Conservation (phyloP, 345 rosid species). For the Orychophragmus violaceus region DNA sequence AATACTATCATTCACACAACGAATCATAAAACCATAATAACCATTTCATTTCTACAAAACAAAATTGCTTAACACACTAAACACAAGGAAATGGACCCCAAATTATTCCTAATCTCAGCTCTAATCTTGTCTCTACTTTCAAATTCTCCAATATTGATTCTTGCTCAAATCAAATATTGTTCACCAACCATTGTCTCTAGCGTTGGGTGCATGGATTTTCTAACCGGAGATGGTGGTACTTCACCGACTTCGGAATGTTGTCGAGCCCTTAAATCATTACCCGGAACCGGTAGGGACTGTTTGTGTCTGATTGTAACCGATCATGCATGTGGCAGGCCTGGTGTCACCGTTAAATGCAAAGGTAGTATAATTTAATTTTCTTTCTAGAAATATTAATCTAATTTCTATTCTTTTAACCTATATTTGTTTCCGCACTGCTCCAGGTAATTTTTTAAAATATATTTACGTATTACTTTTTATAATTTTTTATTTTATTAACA, state of each 20-base stretch:
- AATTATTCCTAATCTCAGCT: not conserved
- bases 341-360: constrained; percentile 68
- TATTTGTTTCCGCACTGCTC: constrained; percentile 43
- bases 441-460: constrained; percentile 39
- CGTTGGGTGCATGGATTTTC: constrained; percentile 63
- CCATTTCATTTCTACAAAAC: not conserved
- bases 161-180: constrained; percentile 52
- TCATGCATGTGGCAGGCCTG: no score
- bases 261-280: constrained; percentile 48
- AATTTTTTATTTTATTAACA: not conserved
- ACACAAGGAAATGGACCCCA: not conserved
- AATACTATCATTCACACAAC: not conserved
- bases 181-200: constrained; percentile 40
- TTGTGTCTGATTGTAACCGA: constrained; percentile 56
- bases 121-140: constrained; percentile 7
- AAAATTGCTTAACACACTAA: not conserved
- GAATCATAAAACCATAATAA: not conserved
- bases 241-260: constrained; percentile 60
- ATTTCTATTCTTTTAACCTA: not conserved
- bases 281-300: constrained; percentile 55
- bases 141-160: constrained; percentile 20
- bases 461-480: not conserved
- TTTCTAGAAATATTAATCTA: not conserved
- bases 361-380: constrained; percentile 23
- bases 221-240: constrained; percentile 54